Evolutionary conservation across 352 stramenopile genomes (phyloP), one percentile per base, ranked within the genome.

Genomic region (Elongisporangium anandrum): DNA sequence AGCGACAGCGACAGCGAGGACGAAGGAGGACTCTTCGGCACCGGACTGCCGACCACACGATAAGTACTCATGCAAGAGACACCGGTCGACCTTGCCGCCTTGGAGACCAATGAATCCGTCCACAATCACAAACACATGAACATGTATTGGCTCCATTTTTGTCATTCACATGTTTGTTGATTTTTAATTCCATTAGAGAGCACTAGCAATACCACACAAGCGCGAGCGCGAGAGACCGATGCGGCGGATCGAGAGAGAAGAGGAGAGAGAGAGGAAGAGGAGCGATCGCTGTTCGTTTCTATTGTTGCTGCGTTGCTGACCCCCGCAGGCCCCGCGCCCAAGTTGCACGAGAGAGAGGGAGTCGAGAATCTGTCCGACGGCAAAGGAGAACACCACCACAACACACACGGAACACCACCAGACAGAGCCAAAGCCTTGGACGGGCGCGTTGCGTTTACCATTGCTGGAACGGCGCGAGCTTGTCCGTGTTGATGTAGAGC

Each of bases 401-500:
- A 69, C 56, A 53, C 58, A 66, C 60, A 60, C 39, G 15, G 53
- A 48, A 13, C 29, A 9, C 29, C 29, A 41, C 29, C 29, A 41
- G 29, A 41, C 29, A 41, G 29, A 41, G 29, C 29, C 49, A 29
- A 22, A 34, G 20, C 49, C 7, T 53, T 26, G 15, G 20, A 24
- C 48, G n/a, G 17, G 48, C 48, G 26, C 49, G 19, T 12, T 53
- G 49, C 20, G 49, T 8, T 53, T 87, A 94, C 85, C 85, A 95
- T 54, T 88, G 63, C 66, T 95, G 85, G 59, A 77, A 83, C 58
- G 79, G 79, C 52, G 85, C 85, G 54, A 95, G 76, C 61, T 89
- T 85, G 58, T 90, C 76, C 55, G 81, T 90, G 68, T 93, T 90
- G 66, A 95, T 82, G 72, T 93, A 93, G 60, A 95, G 61, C 80